These are phyloP conservation scores for Psilocybe mexicana DNA, from an alignment of 1,284 basidiomycete genomes.

Conservation along the genomic window DNA sequence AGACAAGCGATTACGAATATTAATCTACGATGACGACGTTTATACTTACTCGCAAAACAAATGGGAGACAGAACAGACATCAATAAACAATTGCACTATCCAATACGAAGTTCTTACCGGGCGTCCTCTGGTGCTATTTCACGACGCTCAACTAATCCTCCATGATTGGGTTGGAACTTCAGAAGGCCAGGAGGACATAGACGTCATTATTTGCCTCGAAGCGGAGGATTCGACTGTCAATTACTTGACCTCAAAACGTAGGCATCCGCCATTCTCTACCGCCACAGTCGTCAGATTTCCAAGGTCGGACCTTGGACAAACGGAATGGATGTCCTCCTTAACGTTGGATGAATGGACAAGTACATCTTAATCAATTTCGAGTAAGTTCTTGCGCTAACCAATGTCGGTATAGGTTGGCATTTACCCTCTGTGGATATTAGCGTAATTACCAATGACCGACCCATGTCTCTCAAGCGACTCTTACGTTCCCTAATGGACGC, in stretches of 20 bases:
- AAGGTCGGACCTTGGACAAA: slow-evolving; percentile 50
- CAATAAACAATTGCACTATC: slow-evolving; percentile 12
- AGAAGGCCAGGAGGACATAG: background rate
- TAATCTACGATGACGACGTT: slow-evolving; percentile 18
- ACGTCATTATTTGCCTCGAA: slow-evolving; percentile 19
- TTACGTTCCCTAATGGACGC: slow-evolving; percentile 60
- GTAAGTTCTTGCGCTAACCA: background rate
- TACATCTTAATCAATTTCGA: slow-evolving; percentile 29
- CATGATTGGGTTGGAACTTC: slow-evolving; percentile 6
- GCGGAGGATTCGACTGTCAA: slow-evolving; percentile 14
- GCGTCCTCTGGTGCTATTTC: slow-evolving; percentile 1
- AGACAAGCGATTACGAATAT: slow-evolving; percentile 16
- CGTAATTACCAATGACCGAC: slow-evolving; percentile 76
- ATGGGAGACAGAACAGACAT: slow-evolving; percentile 6
- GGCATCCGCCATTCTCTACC: slow-evolving; percentile 15
- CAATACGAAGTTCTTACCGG: slow-evolving; percentile 14
- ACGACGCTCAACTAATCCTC: background rate
- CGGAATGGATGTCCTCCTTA: slow-evolving; percentile 67
- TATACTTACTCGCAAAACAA: slow-evolving; percentile 1
- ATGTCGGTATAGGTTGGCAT: slow-evolving; percentile 63
- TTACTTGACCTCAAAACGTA: slow-evolving; percentile 11
- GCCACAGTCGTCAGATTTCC: slow-evolving; percentile 51
- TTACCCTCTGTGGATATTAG: slow-evolving; percentile 64
- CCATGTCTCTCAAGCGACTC: slow-evolving; percentile 68
- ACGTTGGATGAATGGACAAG: slow-evolving; percentile 56